Evolutionary conservation across 2,329 filamentous ascomycete species (phyloP).

Genomic region (Cercospora zeae-maydis): DNA sequence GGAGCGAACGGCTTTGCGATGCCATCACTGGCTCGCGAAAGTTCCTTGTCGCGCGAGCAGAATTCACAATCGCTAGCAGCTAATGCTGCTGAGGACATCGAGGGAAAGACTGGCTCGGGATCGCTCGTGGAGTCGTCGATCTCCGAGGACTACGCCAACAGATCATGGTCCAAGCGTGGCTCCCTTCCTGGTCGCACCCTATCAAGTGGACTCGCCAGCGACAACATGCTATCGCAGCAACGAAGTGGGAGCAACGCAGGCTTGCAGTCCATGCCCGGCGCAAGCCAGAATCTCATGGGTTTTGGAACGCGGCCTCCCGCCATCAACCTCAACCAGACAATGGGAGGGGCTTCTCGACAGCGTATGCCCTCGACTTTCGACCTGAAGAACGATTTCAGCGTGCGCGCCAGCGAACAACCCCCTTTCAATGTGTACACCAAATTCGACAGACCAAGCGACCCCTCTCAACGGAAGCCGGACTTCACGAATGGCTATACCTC

Average conservation of each 20-base stretch:
- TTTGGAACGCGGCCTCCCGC: conserved; percentile 25
- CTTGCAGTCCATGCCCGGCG: conserved; percentile 33
- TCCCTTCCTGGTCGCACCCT: conserved; percentile 25
- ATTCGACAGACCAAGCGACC: conserved; percentile 31
- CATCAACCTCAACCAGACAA: conserved; percentile 27
- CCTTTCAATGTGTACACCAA: conserved; percentile 37
- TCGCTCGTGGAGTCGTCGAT: conserved; percentile 67
- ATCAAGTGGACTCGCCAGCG: conserved; percentile 36
- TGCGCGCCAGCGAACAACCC: conserved; percentile 27
- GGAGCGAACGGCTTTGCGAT: conserved; percentile 25
- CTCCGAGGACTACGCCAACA: conserved; percentile 57
- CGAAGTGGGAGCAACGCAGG: conserved; percentile 38
- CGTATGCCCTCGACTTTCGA: conserved; percentile 25
- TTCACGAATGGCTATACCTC: conserved; percentile 17
- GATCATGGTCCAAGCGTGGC: conserved; percentile 44
- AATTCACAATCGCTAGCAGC: conserved; percentile 26
- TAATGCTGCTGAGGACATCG: conserved; percentile 36
- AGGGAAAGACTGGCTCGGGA: conserved; percentile 63
- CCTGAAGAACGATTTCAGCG: conserved; percentile 18
- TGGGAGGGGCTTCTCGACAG: conserved; percentile 21
- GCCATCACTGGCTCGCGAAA: conserved; percentile 24
- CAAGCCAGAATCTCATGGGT: conserved; percentile 27
- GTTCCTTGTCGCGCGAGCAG: conserved; percentile 25
- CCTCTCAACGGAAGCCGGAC: conserved; percentile 27
- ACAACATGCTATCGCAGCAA: conserved; percentile 39